phyloP scores from a whole-genome alignment of 345 rosid species.

The Populus tremula region DNA sequence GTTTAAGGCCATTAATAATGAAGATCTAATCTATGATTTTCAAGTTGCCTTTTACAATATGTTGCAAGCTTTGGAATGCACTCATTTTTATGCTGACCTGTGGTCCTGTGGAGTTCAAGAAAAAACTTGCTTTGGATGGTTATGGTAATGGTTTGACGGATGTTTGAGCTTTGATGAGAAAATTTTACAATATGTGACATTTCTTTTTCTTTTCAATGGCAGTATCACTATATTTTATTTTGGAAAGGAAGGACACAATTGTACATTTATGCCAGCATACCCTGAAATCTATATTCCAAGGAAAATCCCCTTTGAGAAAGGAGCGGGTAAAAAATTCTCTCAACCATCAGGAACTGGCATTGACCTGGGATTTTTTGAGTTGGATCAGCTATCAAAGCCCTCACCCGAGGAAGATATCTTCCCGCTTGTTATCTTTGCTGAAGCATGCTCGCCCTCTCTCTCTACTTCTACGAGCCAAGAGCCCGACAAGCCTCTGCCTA shows the following conservation, averaged over 20 bases:
- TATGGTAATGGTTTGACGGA: background rate
- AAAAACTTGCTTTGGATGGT: background rate
- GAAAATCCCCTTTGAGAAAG: constrained; percentile 39
- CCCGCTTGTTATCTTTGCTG: constrained; percentile 45
- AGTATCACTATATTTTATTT: constrained; percentile 43
- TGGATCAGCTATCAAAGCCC: constrained; percentile 31
- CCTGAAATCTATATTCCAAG: constrained; percentile 29
- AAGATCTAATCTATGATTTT: background rate
- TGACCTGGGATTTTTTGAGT: constrained; percentile 41
- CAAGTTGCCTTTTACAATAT: background rate
- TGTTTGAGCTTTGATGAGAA: background rate
- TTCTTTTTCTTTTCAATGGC: constrained; percentile 6
- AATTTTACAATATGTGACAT: background rate
- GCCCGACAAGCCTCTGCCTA: constrained; percentile 8
- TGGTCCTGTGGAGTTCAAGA: background rate
- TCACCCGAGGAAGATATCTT: constrained; percentile 24
- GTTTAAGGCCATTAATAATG: background rate
- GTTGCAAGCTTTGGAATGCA: background rate
- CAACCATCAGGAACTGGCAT: constrained; percentile 47
- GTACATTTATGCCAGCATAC: constrained; percentile 31
- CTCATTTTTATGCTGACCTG: background rate
- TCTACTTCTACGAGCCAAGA: constrained; percentile 11
- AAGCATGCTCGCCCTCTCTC: constrained; percentile 25
- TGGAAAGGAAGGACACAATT: constrained; percentile 45
- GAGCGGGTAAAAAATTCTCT: constrained; percentile 39